These are phyloP conservation scores for Heracleum sosnowskyi DNA, from an alignment of 129 eudicot genomes.

Conservation along the genomic window DNA sequence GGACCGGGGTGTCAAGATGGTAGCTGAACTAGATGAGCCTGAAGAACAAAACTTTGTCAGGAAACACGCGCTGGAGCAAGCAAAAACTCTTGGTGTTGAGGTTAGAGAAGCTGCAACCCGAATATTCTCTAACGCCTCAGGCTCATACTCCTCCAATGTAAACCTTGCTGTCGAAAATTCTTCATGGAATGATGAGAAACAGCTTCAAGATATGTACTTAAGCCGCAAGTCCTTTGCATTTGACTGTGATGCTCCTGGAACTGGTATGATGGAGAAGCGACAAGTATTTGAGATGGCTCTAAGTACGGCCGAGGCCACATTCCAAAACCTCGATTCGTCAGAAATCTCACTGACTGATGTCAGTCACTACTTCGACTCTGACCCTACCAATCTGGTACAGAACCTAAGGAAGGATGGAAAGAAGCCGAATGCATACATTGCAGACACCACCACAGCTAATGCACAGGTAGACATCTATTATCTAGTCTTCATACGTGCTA, in stretches of 20 bases:
- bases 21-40: constrained; percentile 97
- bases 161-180: constrained; percentile 99
- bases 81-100: constrained; percentile 64
- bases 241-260: constrained; percentile 89
- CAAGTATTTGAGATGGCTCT: constrained; percentile 94
- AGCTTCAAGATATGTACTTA: constrained; percentile 98
- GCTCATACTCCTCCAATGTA: constrained; percentile 89
- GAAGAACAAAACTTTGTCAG: constrained; percentile 76
- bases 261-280: constrained; percentile 83
- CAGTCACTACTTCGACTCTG: constrained; percentile 97
- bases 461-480: constrained; percentile 47
- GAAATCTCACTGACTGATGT: constrained; percentile 96
- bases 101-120: constrained; percentile 94
- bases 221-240: constrained; percentile 96
- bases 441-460: constrained; percentile 97
- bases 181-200: constrained; percentile 97
- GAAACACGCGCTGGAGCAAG: constrained; percentile 94
- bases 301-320: constrained; percentile 94
- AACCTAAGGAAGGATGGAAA: constrained; percentile 88
- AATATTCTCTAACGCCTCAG: constrained; percentile 91
- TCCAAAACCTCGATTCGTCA: constrained; percentile 92
- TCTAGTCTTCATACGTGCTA: not conserved
- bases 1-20: constrained; percentile 96
- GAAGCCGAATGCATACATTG: constrained; percentile 94
- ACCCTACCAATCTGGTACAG: constrained; percentile 94